These are phyloP conservation scores for Fusarium sp. DNA, from an alignment of 2,329 filamentous ascomycete species.

Conservation along the genomic window DNA sequence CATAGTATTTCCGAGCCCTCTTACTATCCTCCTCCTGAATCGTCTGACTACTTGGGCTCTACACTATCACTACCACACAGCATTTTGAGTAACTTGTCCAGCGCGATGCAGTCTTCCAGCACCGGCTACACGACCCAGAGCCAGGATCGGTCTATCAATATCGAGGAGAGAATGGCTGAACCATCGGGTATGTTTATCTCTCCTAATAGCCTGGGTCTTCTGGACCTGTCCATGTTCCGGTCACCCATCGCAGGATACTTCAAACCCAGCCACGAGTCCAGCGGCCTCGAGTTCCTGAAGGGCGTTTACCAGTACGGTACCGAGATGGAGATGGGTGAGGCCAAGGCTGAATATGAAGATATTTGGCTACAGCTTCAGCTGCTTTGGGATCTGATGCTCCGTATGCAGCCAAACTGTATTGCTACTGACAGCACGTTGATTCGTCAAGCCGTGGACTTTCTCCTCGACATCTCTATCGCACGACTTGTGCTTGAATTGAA, in stretches of 20 bases:
- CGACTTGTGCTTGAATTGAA: neutral
- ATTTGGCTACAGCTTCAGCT: constrained; percentile 26
- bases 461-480: constrained; percentile 17
- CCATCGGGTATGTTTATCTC: neutral
- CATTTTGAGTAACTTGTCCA: neutral
- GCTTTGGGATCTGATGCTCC: constrained; percentile 29
- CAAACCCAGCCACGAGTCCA: neutral
- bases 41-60: neutral
- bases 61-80: neutral
- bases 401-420: constrained; percentile 31
- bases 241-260: constrained; percentile 16
- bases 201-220: neutral
- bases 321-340: neutral
- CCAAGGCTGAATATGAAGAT: constrained; percentile 5
- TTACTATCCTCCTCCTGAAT: neutral
- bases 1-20: neutral
- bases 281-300: constrained; percentile 1
- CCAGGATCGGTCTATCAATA: neutral
- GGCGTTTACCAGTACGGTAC: neutral
- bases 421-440: neutral
- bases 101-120: neutral
- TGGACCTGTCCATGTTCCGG: neutral
- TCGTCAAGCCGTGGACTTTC: constrained; percentile 12
- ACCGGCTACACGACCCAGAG: neutral
- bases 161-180: constrained; percentile 2